Percentiles rank a stretch among this genome's conserved stretches.
Conservation (phyloP, 805 yeast species). For the Hanseniaspora hatyaiensis region DNA sequence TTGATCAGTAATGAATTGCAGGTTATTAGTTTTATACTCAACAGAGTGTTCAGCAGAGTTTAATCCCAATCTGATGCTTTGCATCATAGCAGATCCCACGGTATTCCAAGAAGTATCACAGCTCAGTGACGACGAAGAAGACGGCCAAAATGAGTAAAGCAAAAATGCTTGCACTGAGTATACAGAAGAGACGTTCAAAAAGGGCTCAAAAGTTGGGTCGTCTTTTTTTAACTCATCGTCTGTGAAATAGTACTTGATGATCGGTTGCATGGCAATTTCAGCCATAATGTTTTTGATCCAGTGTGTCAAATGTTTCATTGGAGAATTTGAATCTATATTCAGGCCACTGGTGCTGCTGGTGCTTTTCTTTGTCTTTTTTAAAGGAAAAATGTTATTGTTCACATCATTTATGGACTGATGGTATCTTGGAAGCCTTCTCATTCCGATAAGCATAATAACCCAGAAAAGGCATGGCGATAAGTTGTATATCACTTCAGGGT, state of each 20-base stretch:
- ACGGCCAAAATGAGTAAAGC: constrained; percentile 89
- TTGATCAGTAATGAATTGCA: constrained; percentile 54
- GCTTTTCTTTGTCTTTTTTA: constrained; percentile 16
- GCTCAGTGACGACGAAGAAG: constrained; percentile 81
- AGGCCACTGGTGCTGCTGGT: neutral
- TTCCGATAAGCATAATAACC: constrained; percentile 79
- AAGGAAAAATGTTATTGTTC: constrained; percentile 17
- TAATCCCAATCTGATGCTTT: constrained; percentile 82
- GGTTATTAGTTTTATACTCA: constrained; percentile 39
- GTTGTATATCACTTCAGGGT: constrained; percentile 69
- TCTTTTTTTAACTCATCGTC: constrained; percentile 39
- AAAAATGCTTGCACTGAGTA: constrained; percentile 89
- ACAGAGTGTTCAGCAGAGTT: constrained; percentile 63
- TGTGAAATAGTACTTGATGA: constrained; percentile 68
- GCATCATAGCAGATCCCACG: constrained; percentile 82
- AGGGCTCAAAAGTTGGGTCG: constrained; percentile 40
- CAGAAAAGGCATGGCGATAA: constrained; percentile 85
- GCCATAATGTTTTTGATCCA: constrained; percentile 66
- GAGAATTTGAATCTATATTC: constrained; percentile 6
- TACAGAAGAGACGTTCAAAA: constrained; percentile 78
- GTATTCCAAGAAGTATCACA: constrained; percentile 96
- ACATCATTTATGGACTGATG: constrained; percentile 27
- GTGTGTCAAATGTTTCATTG: constrained; percentile 39
- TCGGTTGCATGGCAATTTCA: constrained; percentile 82
- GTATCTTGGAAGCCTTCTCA: constrained; percentile 40